Evolutionary conservation across 169 alveolate genomes (phyloP), one percentile per base, ranked within the genome.

Genomic region (Besnoitia besnoiti): DNA sequence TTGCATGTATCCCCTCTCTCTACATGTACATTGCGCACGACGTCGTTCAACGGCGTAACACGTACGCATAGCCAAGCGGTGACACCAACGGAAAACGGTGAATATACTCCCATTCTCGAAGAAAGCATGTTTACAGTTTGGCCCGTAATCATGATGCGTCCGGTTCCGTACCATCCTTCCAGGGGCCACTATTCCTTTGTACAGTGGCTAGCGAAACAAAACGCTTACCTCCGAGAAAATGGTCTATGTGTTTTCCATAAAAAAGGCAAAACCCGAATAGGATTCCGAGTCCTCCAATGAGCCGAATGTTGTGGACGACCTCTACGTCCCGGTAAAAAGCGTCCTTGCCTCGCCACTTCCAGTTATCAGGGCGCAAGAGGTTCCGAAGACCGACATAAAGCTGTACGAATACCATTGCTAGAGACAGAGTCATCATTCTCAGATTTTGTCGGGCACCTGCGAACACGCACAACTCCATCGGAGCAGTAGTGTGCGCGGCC

Each of bases 381-480:
- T 19, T 42, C 16, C 87, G 87, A 0, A 77, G 59, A 37, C 87
- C 87, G 87, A 42, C 33, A 46, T 14, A 77, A 0, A 77, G 87
- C 47, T 77, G 87, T 7, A 77, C 40, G 21, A 77, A 77, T 30
- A 77, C 59, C 87, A 77, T 77, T 77, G 51, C 87, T 42, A 77
- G 87, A 21, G 87, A 77, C 87, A 77, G 87, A 10, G 59, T 77
- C 87, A 77, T 77, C 87, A 77, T 77, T 59, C 40, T 77, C 62
- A 77, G 21, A 4, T 77, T 77, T 37, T 77, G 87, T 59, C 87
- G 87, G n/a, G 87, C 87, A 35, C 87, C 87, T 77, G 87, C 59
- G 40, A 77, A 55, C 73, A 33, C 0, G n/a, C 27, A 55, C n/a
- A n/a, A n/a, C n/a, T n/a, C n/a, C n/a, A n/a, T n/a, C n/a, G n/a